Evolutionary conservation across 2,329 filamentous ascomycete genomes (phyloP).

Genomic region (Penicillium sp.): DNA sequence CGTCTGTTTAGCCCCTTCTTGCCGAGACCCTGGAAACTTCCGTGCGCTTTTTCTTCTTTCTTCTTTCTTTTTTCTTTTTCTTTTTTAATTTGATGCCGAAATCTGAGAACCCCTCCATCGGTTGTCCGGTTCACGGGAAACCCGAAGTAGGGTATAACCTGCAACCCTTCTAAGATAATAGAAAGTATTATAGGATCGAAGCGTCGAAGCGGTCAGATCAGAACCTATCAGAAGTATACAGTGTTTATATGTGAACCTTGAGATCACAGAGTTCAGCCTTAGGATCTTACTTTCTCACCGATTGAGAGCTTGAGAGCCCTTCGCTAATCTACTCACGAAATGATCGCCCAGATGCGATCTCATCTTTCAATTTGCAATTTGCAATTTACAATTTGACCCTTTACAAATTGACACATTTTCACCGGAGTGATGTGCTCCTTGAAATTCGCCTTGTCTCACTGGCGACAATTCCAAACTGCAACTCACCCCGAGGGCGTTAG

Average conservation of each 20-base stretch:
- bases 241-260: neutral
- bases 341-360: conserved; percentile 1
- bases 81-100: neutral
- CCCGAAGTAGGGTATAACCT: neutral
- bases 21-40: conserved; percentile 8
- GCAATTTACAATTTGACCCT: neutral
- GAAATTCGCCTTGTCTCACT: neutral
- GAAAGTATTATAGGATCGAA: conserved; percentile 5
- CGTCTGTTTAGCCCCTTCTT: conserved; percentile 21
- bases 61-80: neutral
- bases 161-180: neutral
- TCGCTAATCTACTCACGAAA: neutral
- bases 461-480: conserved; percentile 4
- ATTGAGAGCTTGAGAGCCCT: neutral
- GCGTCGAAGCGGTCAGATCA: conserved; percentile 18
- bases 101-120: neutral
- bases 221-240: conserved; percentile 7
- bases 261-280: conserved; percentile 21
- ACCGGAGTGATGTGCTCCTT: conserved; percentile 7
- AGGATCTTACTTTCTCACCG: conserved; percentile 17
- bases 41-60: conserved; percentile 16
- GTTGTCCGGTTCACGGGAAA: neutral
- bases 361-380: neutral
- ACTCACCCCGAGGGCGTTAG: conserved; percentile 13
- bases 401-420: neutral